A percentile compares a stretch with the other conserved stretches of the same genome.
phyloP scores from a whole-genome alignment of 2,329 filamentous ascomycete species.

The Purpureocillium lavendulum region DNA sequence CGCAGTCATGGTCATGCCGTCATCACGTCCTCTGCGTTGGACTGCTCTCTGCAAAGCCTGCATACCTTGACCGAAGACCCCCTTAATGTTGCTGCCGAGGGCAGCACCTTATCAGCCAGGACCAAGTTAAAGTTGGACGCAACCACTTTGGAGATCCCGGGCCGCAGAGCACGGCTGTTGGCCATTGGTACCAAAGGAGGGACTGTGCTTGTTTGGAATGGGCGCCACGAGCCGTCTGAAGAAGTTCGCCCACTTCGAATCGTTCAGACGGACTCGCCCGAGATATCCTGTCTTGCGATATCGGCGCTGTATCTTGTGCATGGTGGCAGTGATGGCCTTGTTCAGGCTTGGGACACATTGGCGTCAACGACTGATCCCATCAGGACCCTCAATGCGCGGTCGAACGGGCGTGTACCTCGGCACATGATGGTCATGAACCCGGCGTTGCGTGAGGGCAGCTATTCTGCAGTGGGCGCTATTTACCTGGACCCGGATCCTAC shows the following conservation, averaged over 20 bases:
- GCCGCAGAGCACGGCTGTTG: slow-evolving; percentile 72
- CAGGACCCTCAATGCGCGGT: slow-evolving; percentile 78
- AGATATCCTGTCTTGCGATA: slow-evolving; percentile 74
- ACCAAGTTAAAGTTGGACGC: slow-evolving; percentile 26
- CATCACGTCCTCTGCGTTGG: slow-evolving; percentile 64
- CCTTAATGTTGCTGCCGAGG: slow-evolving; percentile 34
- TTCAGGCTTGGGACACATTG: slow-evolving; percentile 95
- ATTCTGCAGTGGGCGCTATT: slow-evolving; percentile 76
- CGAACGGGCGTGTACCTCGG: slow-evolving; percentile 73
- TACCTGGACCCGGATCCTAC: slow-evolving; percentile 83
- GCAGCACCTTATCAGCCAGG: slow-evolving; percentile 39
- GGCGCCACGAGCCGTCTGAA: slow-evolving; percentile 45
- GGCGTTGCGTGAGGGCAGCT: slow-evolving; percentile 60
- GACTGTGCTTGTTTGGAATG: slow-evolving; percentile 75
- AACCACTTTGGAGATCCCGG: slow-evolving; percentile 59
- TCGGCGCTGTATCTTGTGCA: slow-evolving; percentile 85
- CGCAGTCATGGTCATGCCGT: slow-evolving; percentile 49
- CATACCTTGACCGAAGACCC: slow-evolving; percentile 74
- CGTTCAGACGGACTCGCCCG: slow-evolving; percentile 84
- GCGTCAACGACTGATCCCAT: slow-evolving; percentile 71
- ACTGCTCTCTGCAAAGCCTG: slow-evolving; percentile 64
- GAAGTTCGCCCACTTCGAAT: slow-evolving; percentile 63
- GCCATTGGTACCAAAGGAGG: slow-evolving; percentile 75
- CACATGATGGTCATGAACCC: slow-evolving; percentile 48
- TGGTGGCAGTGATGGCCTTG: slow-evolving; percentile 88